A percentile compares a stretch with the other conserved stretches of the same genome.
Evolutionary conservation across 352 stramenopile species (phyloP).

Genomic region (Phytophthora boehmeriae): DNA sequence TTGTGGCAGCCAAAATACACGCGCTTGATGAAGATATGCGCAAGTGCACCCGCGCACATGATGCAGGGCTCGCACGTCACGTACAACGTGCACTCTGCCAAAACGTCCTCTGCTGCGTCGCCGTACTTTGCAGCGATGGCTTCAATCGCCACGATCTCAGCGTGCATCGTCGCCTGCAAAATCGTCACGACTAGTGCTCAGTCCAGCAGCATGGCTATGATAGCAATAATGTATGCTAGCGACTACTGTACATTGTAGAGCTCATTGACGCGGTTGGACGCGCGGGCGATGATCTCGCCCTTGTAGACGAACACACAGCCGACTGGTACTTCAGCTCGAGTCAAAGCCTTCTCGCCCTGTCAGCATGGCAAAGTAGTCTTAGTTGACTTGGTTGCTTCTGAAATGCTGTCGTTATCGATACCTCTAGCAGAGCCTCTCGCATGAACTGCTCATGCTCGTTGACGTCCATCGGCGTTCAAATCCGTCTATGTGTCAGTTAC

Average conservation of each 20-base stretch:
- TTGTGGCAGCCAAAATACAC: slow-evolving; percentile 94
- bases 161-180: slow-evolving; percentile 87
- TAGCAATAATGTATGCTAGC: background rate
- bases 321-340: slow-evolving; percentile 88
- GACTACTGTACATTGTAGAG: slow-evolving; percentile 72
- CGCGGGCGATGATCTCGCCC: slow-evolving; percentile 75
- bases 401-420: slow-evolving; percentile 12
- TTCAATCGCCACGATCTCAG: slow-evolving; percentile 92
- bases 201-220: background rate
- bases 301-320: slow-evolving; percentile 91
- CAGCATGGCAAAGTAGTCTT: slow-evolving; percentile 3
- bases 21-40: slow-evolving; percentile 68
- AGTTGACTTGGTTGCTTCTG: background rate
- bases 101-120: slow-evolving; percentile 43
- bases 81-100: slow-evolving; percentile 74
- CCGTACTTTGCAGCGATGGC: slow-evolving; percentile 61
- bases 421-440: slow-evolving; percentile 72
- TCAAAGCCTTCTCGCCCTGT: slow-evolving; percentile 81
- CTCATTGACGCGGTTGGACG: slow-evolving; percentile 89
- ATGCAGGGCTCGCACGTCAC: slow-evolving; percentile 95
- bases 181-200: background rate
- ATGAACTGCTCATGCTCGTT: slow-evolving; percentile 68
- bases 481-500: slow-evolving; percentile 3
- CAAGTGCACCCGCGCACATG: slow-evolving; percentile 93
- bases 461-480: slow-evolving; percentile 14